A percentile compares a stretch with the other conserved stretches of the same genome.
Evolutionary conservation across 257 asterid species (phyloP).

Genomic region (Handroanthus guayacan): DNA sequence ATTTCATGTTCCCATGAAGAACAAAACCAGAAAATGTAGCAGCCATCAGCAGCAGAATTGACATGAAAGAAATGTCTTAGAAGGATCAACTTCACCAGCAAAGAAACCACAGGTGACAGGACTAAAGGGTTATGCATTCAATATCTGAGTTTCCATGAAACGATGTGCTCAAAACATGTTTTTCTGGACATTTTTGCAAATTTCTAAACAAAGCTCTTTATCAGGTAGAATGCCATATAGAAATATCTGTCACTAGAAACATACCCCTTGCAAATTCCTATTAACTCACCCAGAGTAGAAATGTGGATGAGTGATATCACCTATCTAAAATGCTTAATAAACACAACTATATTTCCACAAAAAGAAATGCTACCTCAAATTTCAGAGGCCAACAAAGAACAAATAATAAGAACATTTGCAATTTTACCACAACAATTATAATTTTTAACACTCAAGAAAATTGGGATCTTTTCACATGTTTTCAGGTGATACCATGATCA

Average conservation of each 20-base stretch:
- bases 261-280: not conserved
- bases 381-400: not conserved
- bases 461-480: not conserved
- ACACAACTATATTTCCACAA: not conserved
- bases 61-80: not conserved
- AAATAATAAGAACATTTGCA: not conserved
- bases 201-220: slow-evolving; percentile 10
- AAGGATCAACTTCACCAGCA: slow-evolving; percentile 13
- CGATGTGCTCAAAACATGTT: not conserved
- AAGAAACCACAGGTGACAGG: slow-evolving; percentile 7
- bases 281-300: slow-evolving; percentile 12
- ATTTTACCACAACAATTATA: slow-evolving; percentile 16
- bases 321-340: not conserved
- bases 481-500: not conserved
- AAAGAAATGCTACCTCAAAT: slow-evolving; percentile 12
- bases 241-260: not conserved
- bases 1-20: not conserved
- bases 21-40: not conserved
- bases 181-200: not conserved
- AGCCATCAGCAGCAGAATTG: not conserved
- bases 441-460: slow-evolving; percentile 8
- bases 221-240: not conserved
- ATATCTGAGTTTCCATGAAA: slow-evolving; percentile 14
- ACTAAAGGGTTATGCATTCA: not conserved
- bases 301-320: not conserved